A percentile compares a stretch with the other conserved stretches of the same genome.
phyloP scores from a whole-genome alignment of 805 yeast species.

The Pichia sporocuriosa region DNA sequence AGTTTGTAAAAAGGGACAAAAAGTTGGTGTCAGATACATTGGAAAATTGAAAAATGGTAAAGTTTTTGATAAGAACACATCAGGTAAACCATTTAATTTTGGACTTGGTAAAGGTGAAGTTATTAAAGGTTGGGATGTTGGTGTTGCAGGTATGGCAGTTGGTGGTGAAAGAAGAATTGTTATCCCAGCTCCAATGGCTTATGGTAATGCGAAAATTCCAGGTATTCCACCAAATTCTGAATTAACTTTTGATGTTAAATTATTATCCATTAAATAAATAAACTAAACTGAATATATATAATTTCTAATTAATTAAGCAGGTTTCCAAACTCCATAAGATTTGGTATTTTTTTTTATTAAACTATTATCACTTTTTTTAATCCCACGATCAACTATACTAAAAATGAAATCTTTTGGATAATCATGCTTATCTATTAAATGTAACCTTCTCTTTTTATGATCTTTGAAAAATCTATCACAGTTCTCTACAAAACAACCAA shows the following conservation, averaged over 20 bases:
- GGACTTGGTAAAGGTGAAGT: constrained; percentile 96
- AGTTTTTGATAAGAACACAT: constrained; percentile 93
- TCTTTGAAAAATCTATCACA: constrained; percentile 37
- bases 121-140: constrained; percentile 97
- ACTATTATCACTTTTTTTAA: constrained; percentile 17
- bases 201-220: constrained; percentile 89
- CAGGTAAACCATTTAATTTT: constrained; percentile 92
- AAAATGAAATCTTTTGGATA: constrained; percentile 35
- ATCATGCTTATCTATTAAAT: constrained; percentile 44
- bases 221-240: constrained; percentile 98
- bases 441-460: constrained; percentile 37
- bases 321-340: constrained; percentile 14
- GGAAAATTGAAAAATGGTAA: constrained; percentile 97
- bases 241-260: constrained; percentile 91
- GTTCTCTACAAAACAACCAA: constrained; percentile 35
- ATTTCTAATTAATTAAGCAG: constrained; percentile 9
- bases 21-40: constrained; percentile 93
- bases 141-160: constrained; percentile 97
- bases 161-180: constrained; percentile 98
- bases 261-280: constrained; percentile 80
- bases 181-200: constrained; percentile 94
- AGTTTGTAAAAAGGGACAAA: constrained; percentile 79
- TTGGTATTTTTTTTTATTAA: constrained; percentile 17
- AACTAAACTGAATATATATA: too few relatives aligned
- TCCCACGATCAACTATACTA: constrained; percentile 26